Percentiles rank a stretch among this genome's conserved stretches.
phyloP scores from a whole-genome alignment of 495 filamentous ascomycete species.

The Trypethelium eluteriae region DNA sequence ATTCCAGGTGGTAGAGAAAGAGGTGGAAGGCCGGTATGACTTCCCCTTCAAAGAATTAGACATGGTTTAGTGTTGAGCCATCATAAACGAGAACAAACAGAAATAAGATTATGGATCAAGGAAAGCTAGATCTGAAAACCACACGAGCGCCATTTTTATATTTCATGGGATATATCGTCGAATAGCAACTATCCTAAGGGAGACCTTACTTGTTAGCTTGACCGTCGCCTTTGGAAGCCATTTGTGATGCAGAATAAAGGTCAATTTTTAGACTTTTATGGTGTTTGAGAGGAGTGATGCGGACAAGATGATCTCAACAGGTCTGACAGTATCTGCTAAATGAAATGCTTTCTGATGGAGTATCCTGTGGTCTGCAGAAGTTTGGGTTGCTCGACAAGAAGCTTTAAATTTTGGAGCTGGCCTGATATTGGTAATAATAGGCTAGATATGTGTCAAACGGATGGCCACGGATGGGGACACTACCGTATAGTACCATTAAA shows the following conservation, averaged over 20 bases:
- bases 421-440: too few species aligned
- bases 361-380: neutral
- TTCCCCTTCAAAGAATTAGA: neutral
- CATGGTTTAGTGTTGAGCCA: too few species aligned
- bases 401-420: neutral
- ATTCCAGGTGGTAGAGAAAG: slow-evolving; percentile 49
- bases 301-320: neutral
- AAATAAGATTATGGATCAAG: neutral
- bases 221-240: neutral
- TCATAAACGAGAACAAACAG: neutral
- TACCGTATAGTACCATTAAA: too few species aligned
- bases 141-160: too few species aligned
- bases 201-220: neutral
- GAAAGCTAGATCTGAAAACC: neutral
- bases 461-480: too few species aligned
- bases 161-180: too few species aligned
- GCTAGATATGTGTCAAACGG: too few species aligned
- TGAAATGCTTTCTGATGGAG: too few species aligned
- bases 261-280: neutral
- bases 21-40: slow-evolving; percentile 26
- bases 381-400: neutral
- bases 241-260: neutral
- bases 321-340: too few species aligned
- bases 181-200: neutral
- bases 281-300: neutral